Evolutionary conservation across 441 rosid genomes (phyloP).

Genomic region (Adansonia rubrostipa): DNA sequence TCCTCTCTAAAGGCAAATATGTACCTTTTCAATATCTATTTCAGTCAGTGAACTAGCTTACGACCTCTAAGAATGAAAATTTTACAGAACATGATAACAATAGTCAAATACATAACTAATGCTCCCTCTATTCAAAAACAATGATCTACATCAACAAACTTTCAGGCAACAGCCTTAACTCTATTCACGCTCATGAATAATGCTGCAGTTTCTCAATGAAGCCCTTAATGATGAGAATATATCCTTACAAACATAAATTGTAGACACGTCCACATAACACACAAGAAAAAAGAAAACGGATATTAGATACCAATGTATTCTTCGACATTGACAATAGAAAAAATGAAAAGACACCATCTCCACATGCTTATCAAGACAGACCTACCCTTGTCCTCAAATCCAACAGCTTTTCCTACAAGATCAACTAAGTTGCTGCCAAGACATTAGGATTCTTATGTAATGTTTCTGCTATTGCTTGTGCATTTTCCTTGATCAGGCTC

Average conservation of each 20-base stretch:
- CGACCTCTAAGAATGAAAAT: background rate
- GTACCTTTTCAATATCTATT: slow-evolving; percentile 1
- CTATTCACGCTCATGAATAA: background rate
- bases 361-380: background rate
- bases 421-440: slow-evolving; percentile 15
- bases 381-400: slow-evolving; percentile 4
- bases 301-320: background rate
- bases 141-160: slow-evolving; percentile 4
- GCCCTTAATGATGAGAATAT: slow-evolving; percentile 13
- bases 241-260: background rate
- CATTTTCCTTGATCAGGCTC: background rate
- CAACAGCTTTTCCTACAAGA: background rate
- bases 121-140: background rate
- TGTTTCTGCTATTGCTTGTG: background rate
- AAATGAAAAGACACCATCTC: slow-evolving; percentile 7
- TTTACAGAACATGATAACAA: slow-evolving; percentile 9
- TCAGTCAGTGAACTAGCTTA: slow-evolving; percentile 12
- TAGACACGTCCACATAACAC: background rate
- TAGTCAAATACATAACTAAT: background rate
- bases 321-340: background rate
- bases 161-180: slow-evolving; percentile 8
- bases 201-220: background rate
- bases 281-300: background rate
- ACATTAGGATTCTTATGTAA: background rate
- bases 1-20: background rate